A percentile compares a stretch with the other conserved stretches of the same genome.
phyloP scores from a whole-genome alignment of 2,329 filamentous ascomycete species.

The Pseudogymnoascus sp. region DNA sequence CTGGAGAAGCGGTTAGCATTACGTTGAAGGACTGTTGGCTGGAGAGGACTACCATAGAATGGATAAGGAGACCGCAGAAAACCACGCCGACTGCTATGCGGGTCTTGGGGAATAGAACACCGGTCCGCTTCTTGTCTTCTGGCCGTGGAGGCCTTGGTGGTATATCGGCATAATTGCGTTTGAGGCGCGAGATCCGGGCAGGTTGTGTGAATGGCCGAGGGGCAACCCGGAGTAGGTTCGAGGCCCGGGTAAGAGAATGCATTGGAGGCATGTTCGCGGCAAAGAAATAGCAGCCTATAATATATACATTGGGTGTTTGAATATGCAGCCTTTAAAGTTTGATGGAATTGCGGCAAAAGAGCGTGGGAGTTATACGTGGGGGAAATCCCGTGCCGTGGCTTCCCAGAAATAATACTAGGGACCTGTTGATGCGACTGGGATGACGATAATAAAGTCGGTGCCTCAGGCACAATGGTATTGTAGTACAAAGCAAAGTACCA shows the following conservation, averaged over 20 bases:
- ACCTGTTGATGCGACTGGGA: not conserved
- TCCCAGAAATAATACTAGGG: not conserved
- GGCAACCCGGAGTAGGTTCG: not conserved
- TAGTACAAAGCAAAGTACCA: not conserved
- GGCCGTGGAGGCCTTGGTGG: slow-evolving; percentile 3
- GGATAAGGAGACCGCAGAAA: slow-evolving; percentile 40
- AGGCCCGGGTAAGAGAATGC: not conserved
- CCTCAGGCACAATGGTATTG: not conserved
- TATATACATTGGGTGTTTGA: not conserved
- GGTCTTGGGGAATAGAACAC: slow-evolving; percentile 38
- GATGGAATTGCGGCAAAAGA: not conserved
- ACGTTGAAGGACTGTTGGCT: slow-evolving; percentile 3
- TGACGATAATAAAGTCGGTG: not conserved
- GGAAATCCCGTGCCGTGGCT: not conserved
- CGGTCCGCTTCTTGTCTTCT: slow-evolving; percentile 9
- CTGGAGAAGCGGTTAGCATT: slow-evolving; percentile 20
- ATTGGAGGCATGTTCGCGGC: slow-evolving; percentile 2
- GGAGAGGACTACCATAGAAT: slow-evolving; percentile 38
- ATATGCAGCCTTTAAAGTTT: not conserved
- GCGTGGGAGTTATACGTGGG: not conserved
- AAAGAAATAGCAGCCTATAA: not conserved
- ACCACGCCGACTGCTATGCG: slow-evolving; percentile 41
- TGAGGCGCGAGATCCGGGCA: slow-evolving; percentile 13
- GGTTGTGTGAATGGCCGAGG: slow-evolving; percentile 1
- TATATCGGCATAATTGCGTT: slow-evolving; percentile 18